Evolutionary conservation across 257 asterid species (phyloP).

Genomic region (Parsonsia alboflavescens): DNA sequence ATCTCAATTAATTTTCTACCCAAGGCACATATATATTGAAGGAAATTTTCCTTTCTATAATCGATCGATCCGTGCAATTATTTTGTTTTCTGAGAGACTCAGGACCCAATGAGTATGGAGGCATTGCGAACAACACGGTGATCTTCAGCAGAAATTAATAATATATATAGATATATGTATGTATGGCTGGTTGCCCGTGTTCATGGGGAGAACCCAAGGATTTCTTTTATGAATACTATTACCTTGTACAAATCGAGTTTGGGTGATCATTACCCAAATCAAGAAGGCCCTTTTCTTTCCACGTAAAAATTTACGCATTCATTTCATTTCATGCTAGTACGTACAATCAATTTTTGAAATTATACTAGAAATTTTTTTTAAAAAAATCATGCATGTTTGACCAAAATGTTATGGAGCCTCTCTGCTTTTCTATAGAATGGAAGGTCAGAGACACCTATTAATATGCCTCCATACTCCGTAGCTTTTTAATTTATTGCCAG

Average conservation of each 20-base stretch:
- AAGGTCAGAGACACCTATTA: slow-evolving; percentile 16
- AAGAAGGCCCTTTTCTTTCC: background rate
- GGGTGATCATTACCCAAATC: slow-evolving; percentile 13
- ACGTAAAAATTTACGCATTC: background rate
- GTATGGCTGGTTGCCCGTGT: slow-evolving; percentile 10
- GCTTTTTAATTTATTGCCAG: slow-evolving; percentile 9
- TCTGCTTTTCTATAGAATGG: slow-evolving; percentile 4
- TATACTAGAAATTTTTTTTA: too few relatives aligned
- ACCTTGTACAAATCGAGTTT: background rate
- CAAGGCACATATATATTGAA: too few relatives aligned
- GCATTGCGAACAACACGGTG: too few relatives aligned
- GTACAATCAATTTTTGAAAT: background rate
- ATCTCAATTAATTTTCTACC: too few relatives aligned
- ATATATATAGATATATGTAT: too few relatives aligned
- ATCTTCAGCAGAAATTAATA: too few relatives aligned
- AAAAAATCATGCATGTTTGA: background rate
- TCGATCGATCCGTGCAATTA: too few relatives aligned
- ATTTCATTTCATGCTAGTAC: slow-evolving; percentile 1
- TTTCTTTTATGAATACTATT: slow-evolving; percentile 8
- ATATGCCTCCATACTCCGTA: slow-evolving; percentile 24
- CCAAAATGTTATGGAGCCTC: slow-evolving; percentile 19
- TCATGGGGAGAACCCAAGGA: slow-evolving; percentile 17
- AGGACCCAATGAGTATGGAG: too few relatives aligned
- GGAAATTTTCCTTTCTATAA: too few relatives aligned
- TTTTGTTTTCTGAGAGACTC: too few relatives aligned